phyloP scores from a whole-genome alignment of 2,329 filamentous ascomycete genomes.

The Aspergillus sojae region DNA sequence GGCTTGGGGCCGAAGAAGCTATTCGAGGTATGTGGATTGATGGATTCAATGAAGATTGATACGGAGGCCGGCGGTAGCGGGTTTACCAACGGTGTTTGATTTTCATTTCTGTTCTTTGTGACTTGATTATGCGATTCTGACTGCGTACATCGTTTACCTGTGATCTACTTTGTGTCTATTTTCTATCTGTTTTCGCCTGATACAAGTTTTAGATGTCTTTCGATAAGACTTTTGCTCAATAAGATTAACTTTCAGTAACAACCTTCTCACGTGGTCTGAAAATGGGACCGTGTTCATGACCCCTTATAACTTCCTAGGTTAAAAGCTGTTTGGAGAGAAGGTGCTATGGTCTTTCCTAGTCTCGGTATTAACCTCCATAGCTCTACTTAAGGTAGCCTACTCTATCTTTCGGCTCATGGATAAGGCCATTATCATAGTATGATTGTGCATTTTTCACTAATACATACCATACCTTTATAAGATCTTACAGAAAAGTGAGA shows the following conservation, averaged over 20 bases:
- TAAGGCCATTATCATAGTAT: too few relatives aligned
- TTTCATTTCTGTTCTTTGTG: not conserved
- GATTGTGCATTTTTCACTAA: too few relatives aligned
- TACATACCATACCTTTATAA: too few relatives aligned
- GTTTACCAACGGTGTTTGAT: constrained; percentile 31
- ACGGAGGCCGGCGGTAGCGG: constrained; percentile 39
- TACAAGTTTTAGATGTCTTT: not conserved
- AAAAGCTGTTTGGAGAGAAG: not conserved
- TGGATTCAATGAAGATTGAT: constrained; percentile 44
- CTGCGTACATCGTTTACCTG: not conserved
- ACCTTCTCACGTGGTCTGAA: not conserved
- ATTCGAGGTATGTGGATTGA: constrained; percentile 45
- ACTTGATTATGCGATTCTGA: not conserved
- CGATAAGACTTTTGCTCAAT: not conserved
- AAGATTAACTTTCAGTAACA: not conserved
- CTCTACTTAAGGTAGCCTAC: too few relatives aligned
- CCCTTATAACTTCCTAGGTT: not conserved
- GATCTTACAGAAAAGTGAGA: too few relatives aligned
- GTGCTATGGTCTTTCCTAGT: too few relatives aligned
- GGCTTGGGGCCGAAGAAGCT: constrained; percentile 37
- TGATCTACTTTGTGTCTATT: not conserved
- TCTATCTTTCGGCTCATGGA: too few relatives aligned
- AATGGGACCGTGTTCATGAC: not conserved
- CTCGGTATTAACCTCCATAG: too few relatives aligned
- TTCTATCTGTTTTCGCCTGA: too few relatives aligned